Percentiles rank a stretch among this genome's conserved stretches.
Conservation (phyloP, 148 eudicot species). For the Dianthus caryophyllus region DNA sequence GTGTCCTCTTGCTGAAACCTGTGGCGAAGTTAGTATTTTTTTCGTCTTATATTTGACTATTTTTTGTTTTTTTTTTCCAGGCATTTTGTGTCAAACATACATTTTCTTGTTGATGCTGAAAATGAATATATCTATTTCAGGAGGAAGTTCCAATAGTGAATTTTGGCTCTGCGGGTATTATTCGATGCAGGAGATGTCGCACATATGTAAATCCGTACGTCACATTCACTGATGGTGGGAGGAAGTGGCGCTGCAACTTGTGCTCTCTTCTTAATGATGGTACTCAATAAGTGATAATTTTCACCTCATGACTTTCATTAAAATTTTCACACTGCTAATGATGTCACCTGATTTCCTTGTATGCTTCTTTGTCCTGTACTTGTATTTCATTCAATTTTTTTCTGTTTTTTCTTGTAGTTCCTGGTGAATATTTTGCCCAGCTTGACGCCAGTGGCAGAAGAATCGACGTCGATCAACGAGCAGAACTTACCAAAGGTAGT, state of each 20-base stretch:
- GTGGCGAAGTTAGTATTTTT: conserved; percentile 62
- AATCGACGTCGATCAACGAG: conserved; percentile 79
- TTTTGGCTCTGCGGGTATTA: conserved; percentile 78
- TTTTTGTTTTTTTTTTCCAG: not conserved
- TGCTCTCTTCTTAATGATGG: conserved; percentile 94
- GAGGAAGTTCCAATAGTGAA: conserved; percentile 93
- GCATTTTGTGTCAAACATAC: not conserved
- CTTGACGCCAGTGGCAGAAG: conserved; percentile 84
- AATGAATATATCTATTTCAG: conserved; percentile 38
- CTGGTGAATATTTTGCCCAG: conserved; percentile 84
- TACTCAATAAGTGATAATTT: conserved; percentile 22
- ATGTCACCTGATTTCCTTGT: not conserved
- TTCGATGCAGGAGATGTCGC: conserved; percentile 97
- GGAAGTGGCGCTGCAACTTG: conserved; percentile 97
- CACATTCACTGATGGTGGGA: conserved; percentile 82
- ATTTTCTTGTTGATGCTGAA: conserved; percentile 16
- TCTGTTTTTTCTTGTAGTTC: conserved; percentile 41
- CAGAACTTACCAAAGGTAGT: conserved; percentile 87
- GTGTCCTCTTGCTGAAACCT: conserved; percentile 97
- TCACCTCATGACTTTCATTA: not conserved
- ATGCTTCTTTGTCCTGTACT: not conserved
- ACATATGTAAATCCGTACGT: conserved; percentile 91
- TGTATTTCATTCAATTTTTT: not conserved
- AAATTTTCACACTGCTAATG: not conserved
- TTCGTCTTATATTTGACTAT: too few species aligned